Evolutionary conservation across 2,329 filamentous ascomycete genomes (phyloP), one percentile per base, ranked within the genome.

Genomic region (Peltaster fructicola): DNA sequence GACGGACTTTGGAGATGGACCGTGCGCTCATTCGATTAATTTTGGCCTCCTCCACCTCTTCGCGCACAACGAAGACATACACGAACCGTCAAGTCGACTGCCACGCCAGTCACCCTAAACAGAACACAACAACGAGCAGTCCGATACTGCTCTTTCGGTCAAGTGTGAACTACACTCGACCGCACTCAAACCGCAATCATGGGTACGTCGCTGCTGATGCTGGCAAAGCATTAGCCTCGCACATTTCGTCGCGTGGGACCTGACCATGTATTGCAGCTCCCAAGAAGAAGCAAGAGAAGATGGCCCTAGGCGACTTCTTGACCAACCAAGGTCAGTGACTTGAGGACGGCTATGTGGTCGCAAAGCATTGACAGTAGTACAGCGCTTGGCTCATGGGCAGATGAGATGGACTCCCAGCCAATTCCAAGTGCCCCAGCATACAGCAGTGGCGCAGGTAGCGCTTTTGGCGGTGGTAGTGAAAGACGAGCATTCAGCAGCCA

Each of bases 281-380:
- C 41, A 79, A 84, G 56, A 78, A 81, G 63, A 75, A 91, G 60
- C 66, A 71, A 56, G 76, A 91, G 72, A 98, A 90, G 68, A 85
- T 98, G 78, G 81, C 79, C 64, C 73, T 95, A 52, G 80, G 81
- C 65, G 79, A 81, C 59, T 98, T 98, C 69, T 69, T 98, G 65
- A 67, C 68, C 51, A 81, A 93, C 56, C 68, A 81, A 57, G 74
- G 85, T 93, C 67, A 26, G 8, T 6, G 13, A 17, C 15, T 19
- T 16, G 35, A 32, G 37, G 34, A 31, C 30, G 32, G 32, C 15
- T n/a, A n/a, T n/a, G n/a, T n/a, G n/a, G n/a, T n/a, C n/a, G n/a
- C n/a, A n/a, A n/a, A n/a, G 36, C 25, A 30, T 29, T 31, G 25
- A 44, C 47, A n/a, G n/a, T 50, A 35, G 32, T 30, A 32, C 46